A percentile compares a stretch with the other conserved stretches of the same genome.
phyloP scores from a whole-genome alignment of 2,329 filamentous ascomycete genomes.

The Stachybotrys echinatus region DNA sequence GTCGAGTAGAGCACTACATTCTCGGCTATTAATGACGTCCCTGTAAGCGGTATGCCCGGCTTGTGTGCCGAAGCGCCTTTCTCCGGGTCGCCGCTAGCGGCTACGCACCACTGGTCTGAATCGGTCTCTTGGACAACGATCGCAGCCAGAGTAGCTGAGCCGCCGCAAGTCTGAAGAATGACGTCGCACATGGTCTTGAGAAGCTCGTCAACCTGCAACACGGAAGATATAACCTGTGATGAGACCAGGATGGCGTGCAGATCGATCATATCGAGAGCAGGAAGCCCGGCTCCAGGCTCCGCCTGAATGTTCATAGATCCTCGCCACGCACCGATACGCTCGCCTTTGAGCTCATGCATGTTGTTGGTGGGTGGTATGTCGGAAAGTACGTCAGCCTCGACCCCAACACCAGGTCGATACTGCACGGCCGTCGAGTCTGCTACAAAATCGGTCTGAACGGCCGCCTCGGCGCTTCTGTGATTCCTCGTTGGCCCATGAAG shows the following conservation, averaged over 20 bases:
- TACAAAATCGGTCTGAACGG: slow-evolving; percentile 66
- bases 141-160: slow-evolving; percentile 63
- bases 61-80: slow-evolving; percentile 61
- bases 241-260: slow-evolving; percentile 72
- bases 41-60: slow-evolving; percentile 57
- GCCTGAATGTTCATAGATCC: slow-evolving; percentile 50
- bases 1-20: slow-evolving; percentile 74
- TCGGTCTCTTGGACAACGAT: slow-evolving; percentile 69
- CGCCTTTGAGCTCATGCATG: slow-evolving; percentile 47
- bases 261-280: slow-evolving; percentile 78
- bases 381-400: slow-evolving; percentile 35
- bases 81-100: slow-evolving; percentile 68
- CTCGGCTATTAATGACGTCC: slow-evolving; percentile 65
- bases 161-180: slow-evolving; percentile 71
- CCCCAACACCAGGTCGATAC: slow-evolving; percentile 42
- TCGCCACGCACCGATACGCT: slow-evolving; percentile 59
- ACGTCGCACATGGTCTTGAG: slow-evolving; percentile 79
- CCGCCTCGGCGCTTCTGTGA: slow-evolving; percentile 54
- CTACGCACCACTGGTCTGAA: slow-evolving; percentile 62
- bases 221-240: slow-evolving; percentile 74
- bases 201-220: slow-evolving; percentile 68
- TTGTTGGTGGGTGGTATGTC: slow-evolving; percentile 35
- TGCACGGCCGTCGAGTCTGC: slow-evolving; percentile 48
- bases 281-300: slow-evolving; percentile 57
- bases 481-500: slow-evolving; percentile 57